Base-by-base conservation (phyloP, 352 stramenopile genomes). In the Phytophthora idaei region DNA sequence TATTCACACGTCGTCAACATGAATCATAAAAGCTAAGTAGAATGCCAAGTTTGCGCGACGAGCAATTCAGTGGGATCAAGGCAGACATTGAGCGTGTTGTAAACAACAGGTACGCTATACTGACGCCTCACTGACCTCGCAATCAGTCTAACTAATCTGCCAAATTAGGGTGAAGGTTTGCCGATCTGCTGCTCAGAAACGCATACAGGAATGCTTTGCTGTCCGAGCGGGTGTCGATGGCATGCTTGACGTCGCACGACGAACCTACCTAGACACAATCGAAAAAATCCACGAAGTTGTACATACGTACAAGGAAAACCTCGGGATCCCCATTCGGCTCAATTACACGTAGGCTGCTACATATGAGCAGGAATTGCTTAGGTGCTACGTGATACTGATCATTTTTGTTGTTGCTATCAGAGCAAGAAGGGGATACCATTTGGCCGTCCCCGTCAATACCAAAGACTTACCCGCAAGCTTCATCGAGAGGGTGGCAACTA, bases 161-260 rank as follows among this genome's bases (percentile, higher is more conserved):
- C 10, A 47, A 54, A 47, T 21, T 41, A 91, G 85, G 57, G 81
- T 88, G 15, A 87, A 91, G 68, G 58, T 87, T 49, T 86, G 77
- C 27, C 77, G 78, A 25, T 92, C 83, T 32, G 77, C 78, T 50
- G 83, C 84, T 10, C 83, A 94, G 64, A 94, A 92, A 57, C 80
- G 87, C 36, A 94, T 95, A 61, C 85, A 95, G 73, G 89, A 93
- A 42, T 92, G 83, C 51, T 94, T 96, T 68, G 87, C 89, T 29
- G 74, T 96, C 11, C 65, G 85, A 57, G 80, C 85, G 21, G 89
- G 89, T 9, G 90, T 96, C 28, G 87, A 96, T 37, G 87, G 85
- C 3, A 94, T 94, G 85, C 81, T 96, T 8, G 89, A 96, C 56
- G 84, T 96, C 9, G 87, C 87, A 29, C 70, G 89, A 49, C 69